phyloP scores from a whole-genome alignment of 108 stramenopile genomes.

The Bacterosira constricta region DNA sequence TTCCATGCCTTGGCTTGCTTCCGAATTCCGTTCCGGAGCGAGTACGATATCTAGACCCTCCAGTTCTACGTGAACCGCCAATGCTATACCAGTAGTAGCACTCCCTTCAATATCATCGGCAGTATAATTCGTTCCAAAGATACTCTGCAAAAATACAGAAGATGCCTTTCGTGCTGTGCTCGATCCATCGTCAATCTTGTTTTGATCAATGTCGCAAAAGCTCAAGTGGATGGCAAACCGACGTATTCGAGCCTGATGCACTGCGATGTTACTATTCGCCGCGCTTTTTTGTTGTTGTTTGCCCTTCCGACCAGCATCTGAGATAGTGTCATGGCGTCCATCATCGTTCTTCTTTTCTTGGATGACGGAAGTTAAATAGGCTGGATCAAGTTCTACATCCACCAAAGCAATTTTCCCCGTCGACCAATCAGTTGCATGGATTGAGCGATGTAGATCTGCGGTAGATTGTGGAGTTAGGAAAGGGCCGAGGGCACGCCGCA shows the following conservation, averaged over 20 bases:
- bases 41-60: constrained; percentile 32
- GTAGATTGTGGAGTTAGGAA: constrained; percentile 55
- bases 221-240: constrained; percentile 24
- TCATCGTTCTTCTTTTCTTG: constrained; percentile 24
- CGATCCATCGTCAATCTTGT: neutral
- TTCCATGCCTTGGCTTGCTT: neutral
- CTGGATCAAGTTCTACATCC: constrained; percentile 62
- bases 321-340: constrained; percentile 47
- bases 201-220: constrained; percentile 8
- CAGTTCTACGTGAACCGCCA: constrained; percentile 30
- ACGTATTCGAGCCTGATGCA: constrained; percentile 11
- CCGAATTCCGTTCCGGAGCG: constrained; percentile 2
- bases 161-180: constrained; percentile 29
- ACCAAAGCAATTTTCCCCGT: constrained; percentile 64
- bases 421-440: constrained; percentile 68
- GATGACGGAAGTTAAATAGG: constrained; percentile 45
- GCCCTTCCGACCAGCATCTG: neutral
- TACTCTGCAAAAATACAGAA: constrained; percentile 7
- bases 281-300: neutral
- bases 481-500: constrained; percentile 74
- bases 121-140: constrained; percentile 12
- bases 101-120: constrained; percentile 1
- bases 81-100: constrained; percentile 1
- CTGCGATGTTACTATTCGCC: constrained; percentile 13
- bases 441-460: constrained; percentile 59